Conservation (phyloP, 768 basidiomycete genomes). For the Amanita exitialis region DNA sequence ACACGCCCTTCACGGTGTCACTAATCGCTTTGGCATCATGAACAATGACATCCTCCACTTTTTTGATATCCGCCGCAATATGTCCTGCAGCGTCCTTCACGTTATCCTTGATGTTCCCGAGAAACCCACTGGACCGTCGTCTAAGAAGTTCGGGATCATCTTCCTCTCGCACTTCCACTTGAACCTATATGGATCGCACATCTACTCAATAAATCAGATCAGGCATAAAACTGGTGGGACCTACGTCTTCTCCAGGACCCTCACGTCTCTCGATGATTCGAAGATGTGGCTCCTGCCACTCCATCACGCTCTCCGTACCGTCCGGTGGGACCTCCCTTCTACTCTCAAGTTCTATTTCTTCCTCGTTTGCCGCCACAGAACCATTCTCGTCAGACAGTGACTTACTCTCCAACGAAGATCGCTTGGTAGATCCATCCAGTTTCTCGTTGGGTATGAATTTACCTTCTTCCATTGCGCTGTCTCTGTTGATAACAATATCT, state of each 20-base stretch:
- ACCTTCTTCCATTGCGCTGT: conserved; percentile 40
- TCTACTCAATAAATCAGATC: not conserved
- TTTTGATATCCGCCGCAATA: not conserved
- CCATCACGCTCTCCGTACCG: conserved; percentile 18
- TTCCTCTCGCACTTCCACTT: conserved; percentile 2
- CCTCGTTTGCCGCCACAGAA: not conserved
- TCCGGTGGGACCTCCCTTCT: conserved; percentile 6
- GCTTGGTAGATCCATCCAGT: not conserved
- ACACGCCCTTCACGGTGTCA: not conserved
- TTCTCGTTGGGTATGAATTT: conserved; percentile 9
- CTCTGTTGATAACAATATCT: conserved; percentile 81
- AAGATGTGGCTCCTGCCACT: conserved; percentile 69
- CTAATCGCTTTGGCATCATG: not conserved
- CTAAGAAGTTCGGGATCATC: not conserved
- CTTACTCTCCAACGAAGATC: not conserved
- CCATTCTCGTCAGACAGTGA: not conserved
- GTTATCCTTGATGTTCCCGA: not conserved
- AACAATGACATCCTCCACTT: not conserved
- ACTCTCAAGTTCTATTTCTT: not conserved
- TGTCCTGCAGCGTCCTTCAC: not conserved
- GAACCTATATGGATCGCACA: not conserved
- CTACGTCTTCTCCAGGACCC: conserved; percentile 60
- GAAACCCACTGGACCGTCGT: not conserved
- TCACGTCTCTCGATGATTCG: conserved; percentile 50
- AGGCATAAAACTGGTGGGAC: conserved; percentile 10